These are phyloP conservation scores for Amanita inopinata DNA, from an alignment of 768 basidiomycete species.

Conservation along the genomic window DNA sequence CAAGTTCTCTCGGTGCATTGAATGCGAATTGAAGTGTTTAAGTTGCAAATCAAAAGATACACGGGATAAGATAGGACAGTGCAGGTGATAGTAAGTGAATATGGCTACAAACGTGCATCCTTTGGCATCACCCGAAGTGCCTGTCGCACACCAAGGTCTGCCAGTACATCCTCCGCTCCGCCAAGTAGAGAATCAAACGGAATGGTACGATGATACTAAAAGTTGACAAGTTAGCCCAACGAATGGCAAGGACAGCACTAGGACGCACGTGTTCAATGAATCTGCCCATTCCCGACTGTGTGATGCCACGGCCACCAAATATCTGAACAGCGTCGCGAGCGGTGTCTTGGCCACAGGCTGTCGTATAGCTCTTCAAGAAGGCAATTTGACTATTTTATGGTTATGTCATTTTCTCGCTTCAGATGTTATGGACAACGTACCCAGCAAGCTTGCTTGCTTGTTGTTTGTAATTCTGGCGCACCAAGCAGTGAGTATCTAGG, in stretches of 20 bases:
- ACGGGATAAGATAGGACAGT: slow-evolving; percentile 1
- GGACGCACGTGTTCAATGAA: slow-evolving; percentile 59
- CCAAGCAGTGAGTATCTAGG: neutral
- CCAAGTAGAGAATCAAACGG: slow-evolving; percentile 65
- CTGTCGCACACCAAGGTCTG: slow-evolving; percentile 68
- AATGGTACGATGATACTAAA: slow-evolving; percentile 55
- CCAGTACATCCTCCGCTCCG: slow-evolving; percentile 64
- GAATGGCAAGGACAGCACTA: neutral
- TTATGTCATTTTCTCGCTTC: neutral
- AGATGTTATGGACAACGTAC: slow-evolving; percentile 22
- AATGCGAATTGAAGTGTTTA: too few relatives aligned
- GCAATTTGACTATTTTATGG: slow-evolving; percentile 45
- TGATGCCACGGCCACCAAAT: slow-evolving; percentile 83
- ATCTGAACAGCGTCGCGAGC: slow-evolving; percentile 51
- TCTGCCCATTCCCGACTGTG: slow-evolving; percentile 72
- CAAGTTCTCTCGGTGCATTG: too few relatives aligned
- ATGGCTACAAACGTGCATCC: slow-evolving; percentile 43
- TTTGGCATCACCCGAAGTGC: slow-evolving; percentile 63
- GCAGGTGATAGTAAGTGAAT: neutral
- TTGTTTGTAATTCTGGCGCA: slow-evolving; percentile 52
- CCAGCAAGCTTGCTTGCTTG: slow-evolving; percentile 70
- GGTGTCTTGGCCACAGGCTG: slow-evolving; percentile 53
- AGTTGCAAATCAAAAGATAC: neutral
- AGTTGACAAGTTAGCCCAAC: slow-evolving; percentile 9
- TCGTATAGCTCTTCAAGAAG: slow-evolving; percentile 62